These are phyloP conservation scores for Orbilia quercus DNA, from an alignment of 2,329 filamentous ascomycete genomes.

Conservation along the genomic window DNA sequence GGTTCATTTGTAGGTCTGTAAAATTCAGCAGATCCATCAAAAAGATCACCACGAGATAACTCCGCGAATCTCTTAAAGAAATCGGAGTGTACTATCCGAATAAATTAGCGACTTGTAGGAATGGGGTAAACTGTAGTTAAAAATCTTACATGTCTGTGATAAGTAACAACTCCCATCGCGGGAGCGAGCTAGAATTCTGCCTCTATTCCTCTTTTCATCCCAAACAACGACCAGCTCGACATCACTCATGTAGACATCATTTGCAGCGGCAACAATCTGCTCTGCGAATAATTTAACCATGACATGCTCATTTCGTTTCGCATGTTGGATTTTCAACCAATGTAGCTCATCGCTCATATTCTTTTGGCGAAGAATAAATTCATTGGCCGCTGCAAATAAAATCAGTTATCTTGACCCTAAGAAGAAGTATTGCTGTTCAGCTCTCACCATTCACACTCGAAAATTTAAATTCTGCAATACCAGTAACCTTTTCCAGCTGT, in stretches of 20 bases:
- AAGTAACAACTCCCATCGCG: slow-evolving; percentile 43
- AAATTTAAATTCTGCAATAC: slow-evolving; percentile 44
- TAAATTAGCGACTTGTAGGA: slow-evolving; percentile 6
- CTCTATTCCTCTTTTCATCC: slow-evolving; percentile 43
- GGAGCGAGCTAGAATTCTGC: slow-evolving; percentile 45
- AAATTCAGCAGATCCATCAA: slow-evolving; percentile 48
- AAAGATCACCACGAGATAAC: slow-evolving; percentile 47
- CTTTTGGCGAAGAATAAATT: slow-evolving; percentile 44
- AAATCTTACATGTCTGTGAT: slow-evolving; percentile 44
- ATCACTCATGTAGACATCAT: slow-evolving; percentile 41
- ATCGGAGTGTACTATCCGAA: slow-evolving; percentile 31
- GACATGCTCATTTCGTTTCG: slow-evolving; percentile 46
- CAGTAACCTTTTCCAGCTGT: slow-evolving; percentile 28
- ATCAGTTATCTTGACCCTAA: neutral
- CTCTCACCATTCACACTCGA: slow-evolving; percentile 26
- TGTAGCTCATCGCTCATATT: slow-evolving; percentile 51
- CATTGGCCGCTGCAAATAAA: slow-evolving; percentile 30
- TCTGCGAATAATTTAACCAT: slow-evolving; percentile 55
- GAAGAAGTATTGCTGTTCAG: neutral
- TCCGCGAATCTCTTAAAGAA: slow-evolving; percentile 51
- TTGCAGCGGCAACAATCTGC: slow-evolving; percentile 42
- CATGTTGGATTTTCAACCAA: slow-evolving; percentile 48
- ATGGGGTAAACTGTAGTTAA: neutral
- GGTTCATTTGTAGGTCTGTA: slow-evolving; percentile 27
- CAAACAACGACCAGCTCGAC: slow-evolving; percentile 53